phyloP scores from a whole-genome alignment of 306 rosid genomes.

The Acacia crassicarpa region DNA sequence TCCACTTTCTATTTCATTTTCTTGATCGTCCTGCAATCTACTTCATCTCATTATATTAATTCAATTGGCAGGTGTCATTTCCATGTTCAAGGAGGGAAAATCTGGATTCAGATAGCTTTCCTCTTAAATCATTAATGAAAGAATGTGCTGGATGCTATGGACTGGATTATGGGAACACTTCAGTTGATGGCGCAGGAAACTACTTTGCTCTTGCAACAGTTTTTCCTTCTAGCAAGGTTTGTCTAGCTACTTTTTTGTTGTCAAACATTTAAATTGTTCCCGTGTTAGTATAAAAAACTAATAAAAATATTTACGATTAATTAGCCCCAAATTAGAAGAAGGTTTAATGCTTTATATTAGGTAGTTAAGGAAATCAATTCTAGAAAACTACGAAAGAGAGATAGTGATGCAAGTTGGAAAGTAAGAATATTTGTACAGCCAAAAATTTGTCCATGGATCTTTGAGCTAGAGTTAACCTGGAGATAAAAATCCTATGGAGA shows the following conservation, averaged over 20 bases:
- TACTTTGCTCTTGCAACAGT: constrained; percentile 76
- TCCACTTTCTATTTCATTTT: not conserved
- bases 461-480: not conserved
- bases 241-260: constrained; percentile 16
- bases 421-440: not conserved
- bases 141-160: constrained; percentile 54
- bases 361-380: not conserved
- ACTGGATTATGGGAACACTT: constrained; percentile 28
- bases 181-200: constrained; percentile 48
- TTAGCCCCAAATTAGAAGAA: not conserved
- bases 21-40: not conserved
- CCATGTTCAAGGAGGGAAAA: constrained; percentile 35
- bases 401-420: not conserved
- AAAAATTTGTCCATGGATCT: not conserved
- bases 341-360: not conserved
- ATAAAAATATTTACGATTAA: not conserved
- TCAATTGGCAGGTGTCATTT: constrained; percentile 57
- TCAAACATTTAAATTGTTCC: not conserved
- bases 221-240: constrained; percentile 74
- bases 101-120: constrained; percentile 47
- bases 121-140: constrained; percentile 63
- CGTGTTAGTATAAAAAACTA: not conserved
- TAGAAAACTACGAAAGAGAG: not conserved
- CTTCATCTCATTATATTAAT: constrained; percentile 3
- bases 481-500: not conserved